Evolutionary conservation across 177 flowering plant genomes (phyloP).

Genomic region (Telopea speciosissima): DNA sequence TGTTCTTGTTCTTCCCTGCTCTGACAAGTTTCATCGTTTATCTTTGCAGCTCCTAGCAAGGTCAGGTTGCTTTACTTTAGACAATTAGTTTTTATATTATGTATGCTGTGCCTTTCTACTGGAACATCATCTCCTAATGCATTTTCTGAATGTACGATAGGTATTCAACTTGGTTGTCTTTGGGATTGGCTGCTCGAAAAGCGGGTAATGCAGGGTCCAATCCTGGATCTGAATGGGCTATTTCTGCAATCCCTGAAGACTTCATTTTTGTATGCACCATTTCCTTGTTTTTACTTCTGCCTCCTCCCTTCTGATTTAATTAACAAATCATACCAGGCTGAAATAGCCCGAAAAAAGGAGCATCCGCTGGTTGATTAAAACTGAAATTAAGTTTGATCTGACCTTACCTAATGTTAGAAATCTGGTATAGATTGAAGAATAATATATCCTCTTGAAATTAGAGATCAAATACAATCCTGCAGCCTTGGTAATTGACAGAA

Average conservation of each 20-base stretch:
- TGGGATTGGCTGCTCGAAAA: constrained; percentile 67
- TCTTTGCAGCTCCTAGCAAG: constrained; percentile 90
- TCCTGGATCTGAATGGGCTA: constrained; percentile 75
- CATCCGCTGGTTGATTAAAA: too few relatives aligned
- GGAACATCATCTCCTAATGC: background rate
- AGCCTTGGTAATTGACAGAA: too few relatives aligned
- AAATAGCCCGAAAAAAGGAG: too few relatives aligned
- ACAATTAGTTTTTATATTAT: constrained; percentile 3
- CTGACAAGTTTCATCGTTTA: constrained; percentile 89
- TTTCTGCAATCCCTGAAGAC: constrained; percentile 73
- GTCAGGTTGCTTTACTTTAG: constrained; percentile 33
- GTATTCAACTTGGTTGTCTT: constrained; percentile 78
- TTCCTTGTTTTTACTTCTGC: background rate
- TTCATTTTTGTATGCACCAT: constrained; percentile 57
- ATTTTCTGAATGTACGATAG: constrained; percentile 26
- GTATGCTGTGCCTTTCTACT: background rate
- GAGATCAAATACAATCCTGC: too few relatives aligned
- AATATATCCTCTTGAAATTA: too few relatives aligned
- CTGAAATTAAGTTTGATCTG: too few relatives aligned
- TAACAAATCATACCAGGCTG: too few relatives aligned
- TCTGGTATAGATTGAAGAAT: too few relatives aligned
- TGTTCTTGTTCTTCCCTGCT: constrained; percentile 67
- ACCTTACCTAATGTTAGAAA: too few relatives aligned
- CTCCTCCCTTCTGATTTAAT: too few relatives aligned
- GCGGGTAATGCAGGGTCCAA: constrained; percentile 34